Conservation (phyloP, 2,329 filamentous ascomycete species). For the Rutstroemia sp. region DNA sequence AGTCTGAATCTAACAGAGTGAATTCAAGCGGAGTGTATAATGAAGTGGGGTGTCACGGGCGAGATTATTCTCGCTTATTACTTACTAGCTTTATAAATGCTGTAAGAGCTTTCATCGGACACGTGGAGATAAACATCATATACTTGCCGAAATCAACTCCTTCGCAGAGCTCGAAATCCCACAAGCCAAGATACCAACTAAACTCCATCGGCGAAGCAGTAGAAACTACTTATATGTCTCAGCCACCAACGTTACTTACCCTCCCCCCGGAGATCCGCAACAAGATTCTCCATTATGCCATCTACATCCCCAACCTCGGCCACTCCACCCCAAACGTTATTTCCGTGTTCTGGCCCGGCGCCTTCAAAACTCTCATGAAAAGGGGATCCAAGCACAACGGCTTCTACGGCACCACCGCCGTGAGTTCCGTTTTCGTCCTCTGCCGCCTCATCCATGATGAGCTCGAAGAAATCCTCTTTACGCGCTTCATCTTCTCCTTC, state of each 20-base stretch:
- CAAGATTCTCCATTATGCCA: conserved; percentile 15
- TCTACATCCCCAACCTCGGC: background rate
- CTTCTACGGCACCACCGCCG: background rate
- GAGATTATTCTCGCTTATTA: too few relatives aligned
- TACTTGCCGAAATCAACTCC: too few relatives aligned
- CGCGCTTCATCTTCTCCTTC: background rate
- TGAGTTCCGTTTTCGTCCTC: background rate
- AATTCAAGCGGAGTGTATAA: too few relatives aligned
- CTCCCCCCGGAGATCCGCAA: conserved; percentile 19
- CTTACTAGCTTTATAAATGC: too few relatives aligned
- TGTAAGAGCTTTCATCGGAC: too few relatives aligned
- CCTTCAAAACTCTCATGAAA: background rate
- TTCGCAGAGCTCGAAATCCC: too few relatives aligned
- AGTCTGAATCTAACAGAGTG: too few relatives aligned
- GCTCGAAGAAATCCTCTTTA: background rate
- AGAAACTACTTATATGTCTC: background rate
- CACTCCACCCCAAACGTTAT: background rate
- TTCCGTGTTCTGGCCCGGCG: background rate
- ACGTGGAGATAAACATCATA: too few relatives aligned
- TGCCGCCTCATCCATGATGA: background rate
- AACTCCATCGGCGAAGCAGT: too few relatives aligned
- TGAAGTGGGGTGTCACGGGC: too few relatives aligned
- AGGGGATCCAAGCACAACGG: too few relatives aligned
- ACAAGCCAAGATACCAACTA: too few relatives aligned
- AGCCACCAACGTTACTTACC: background rate